Conservation (phyloP, 768 basidiomycete genomes). For the Suillus variegatus region DNA sequence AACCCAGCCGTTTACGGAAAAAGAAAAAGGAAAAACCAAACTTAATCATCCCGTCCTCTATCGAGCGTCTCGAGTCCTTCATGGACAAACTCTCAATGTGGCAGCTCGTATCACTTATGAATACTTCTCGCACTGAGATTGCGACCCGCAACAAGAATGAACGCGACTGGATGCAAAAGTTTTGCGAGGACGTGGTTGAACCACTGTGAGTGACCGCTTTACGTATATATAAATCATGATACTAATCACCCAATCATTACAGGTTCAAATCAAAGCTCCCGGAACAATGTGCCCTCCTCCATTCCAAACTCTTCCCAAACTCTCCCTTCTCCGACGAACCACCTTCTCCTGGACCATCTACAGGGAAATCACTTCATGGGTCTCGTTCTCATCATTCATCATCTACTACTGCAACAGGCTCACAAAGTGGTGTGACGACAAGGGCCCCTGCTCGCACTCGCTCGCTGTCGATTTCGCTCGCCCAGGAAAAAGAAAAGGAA, state of each 20-base stretch:
- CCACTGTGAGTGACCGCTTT: slow-evolving; percentile 46
- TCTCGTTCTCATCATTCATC: no score
- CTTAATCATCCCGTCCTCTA: slow-evolving; percentile 28
- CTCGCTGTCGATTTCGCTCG: no score
- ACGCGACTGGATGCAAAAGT: slow-evolving; percentile 75
- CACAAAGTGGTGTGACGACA: no score
- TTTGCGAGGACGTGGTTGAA: slow-evolving; percentile 69
- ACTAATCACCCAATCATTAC: slow-evolving; percentile 5
- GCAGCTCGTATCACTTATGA: slow-evolving; percentile 57
- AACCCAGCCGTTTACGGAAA: slow-evolving; percentile 14
- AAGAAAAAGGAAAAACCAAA: slow-evolving; percentile 23
- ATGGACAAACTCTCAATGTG: slow-evolving; percentile 82
- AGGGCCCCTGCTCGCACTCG: no score
- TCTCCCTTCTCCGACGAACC: no score
- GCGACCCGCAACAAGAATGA: slow-evolving; percentile 22
- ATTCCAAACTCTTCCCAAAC: no score
- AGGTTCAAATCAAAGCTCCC: slow-evolving; percentile 62
- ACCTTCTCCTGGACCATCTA: no score
- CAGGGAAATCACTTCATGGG: no score
- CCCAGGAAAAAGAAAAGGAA: no score
- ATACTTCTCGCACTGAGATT: slow-evolving; percentile 29
- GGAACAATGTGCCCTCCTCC: slow-evolving; percentile 53
- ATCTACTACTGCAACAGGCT: no score
- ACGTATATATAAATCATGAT: slow-evolving; percentile 2
- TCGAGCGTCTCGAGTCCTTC: slow-evolving; percentile 65